Evolutionary conservation across 192 early-diverging fungal genomes (phyloP).

Genomic region (Blastocladiella britannica): DNA sequence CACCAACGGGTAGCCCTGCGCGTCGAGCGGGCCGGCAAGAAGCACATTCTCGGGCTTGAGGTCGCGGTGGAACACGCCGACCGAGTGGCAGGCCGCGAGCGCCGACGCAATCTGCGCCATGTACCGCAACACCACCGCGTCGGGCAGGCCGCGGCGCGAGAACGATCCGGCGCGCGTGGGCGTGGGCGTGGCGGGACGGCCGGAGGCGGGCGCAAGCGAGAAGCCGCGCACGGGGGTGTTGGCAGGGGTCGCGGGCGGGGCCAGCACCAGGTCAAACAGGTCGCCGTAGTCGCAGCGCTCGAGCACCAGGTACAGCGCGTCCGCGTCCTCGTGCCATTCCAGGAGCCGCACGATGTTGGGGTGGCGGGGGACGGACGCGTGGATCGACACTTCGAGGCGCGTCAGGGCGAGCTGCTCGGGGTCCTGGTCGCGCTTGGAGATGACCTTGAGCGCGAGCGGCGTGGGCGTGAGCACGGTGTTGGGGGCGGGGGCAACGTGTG

Average conservation of each 20-base stretch:
- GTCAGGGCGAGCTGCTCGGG: neutral
- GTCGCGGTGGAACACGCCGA: constrained; percentile 76
- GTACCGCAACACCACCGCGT: neutral
- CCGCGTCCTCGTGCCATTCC: constrained; percentile 69
- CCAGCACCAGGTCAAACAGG: constrained; percentile 44
- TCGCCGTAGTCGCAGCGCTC: constrained; percentile 84
- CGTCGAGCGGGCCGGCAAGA: constrained; percentile 16
- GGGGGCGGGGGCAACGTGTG: too few relatives aligned
- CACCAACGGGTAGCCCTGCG: constrained; percentile 6
- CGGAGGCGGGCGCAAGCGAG: neutral
- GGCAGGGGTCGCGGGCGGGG: neutral
- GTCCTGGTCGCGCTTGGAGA: neutral
- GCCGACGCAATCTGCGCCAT: constrained; percentile 56
- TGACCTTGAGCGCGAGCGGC: neutral
- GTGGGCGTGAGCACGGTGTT: too few relatives aligned
- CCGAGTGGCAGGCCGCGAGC: constrained; percentile 51
- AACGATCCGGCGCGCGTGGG: too few relatives aligned
- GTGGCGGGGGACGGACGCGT: constrained; percentile 40
- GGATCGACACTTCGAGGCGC: neutral
- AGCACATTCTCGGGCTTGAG: constrained; percentile 88
- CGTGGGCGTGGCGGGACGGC: neutral
- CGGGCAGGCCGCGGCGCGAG: neutral
- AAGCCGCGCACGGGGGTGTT: neutral
- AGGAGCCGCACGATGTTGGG: constrained; percentile 66
- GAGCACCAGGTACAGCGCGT: constrained; percentile 83